Conservation (phyloP, 140 eudicot genomes). For the Stevia rebaudiana region DNA sequence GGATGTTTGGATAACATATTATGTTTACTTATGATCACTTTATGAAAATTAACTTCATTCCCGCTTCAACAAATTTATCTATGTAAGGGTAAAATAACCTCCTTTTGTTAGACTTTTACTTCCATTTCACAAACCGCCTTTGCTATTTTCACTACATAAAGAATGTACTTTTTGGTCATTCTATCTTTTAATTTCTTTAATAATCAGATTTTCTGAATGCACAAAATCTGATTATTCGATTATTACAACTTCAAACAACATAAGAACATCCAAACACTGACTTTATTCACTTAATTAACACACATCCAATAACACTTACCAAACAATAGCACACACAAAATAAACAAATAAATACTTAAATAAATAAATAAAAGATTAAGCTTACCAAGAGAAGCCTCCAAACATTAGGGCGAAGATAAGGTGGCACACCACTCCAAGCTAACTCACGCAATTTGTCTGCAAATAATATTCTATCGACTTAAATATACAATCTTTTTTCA, state of each 20-base stretch:
- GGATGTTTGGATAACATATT: neutral
- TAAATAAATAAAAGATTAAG: neutral
- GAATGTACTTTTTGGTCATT: neutral
- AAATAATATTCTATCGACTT: slow-evolving; percentile 1
- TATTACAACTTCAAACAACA: neutral
- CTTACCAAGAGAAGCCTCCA: slow-evolving; percentile 99
- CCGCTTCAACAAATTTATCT: neutral
- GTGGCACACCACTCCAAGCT: slow-evolving; percentile 96
- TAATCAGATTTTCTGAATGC: neutral
- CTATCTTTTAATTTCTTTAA: neutral
- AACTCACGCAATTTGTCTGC: slow-evolving; percentile 88
- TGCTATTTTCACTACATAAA: neutral
- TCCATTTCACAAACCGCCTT: neutral
- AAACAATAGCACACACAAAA: neutral
- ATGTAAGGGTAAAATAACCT: neutral
- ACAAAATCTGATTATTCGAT: neutral
- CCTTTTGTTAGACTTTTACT: neutral
- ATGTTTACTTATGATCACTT: neutral
- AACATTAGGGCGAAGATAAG: slow-evolving; percentile 74
- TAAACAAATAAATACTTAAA: too few relatives aligned
- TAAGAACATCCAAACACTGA: neutral
- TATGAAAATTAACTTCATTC: neutral
- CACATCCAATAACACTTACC: slow-evolving; percentile 9
- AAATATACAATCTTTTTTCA: neutral
- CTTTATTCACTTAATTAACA: slow-evolving; percentile 1